Percentiles rank a stretch among this genome's conserved stretches.
phyloP scores from a whole-genome alignment of 805 yeast genomes.

The Yarrowia alimentaria region DNA sequence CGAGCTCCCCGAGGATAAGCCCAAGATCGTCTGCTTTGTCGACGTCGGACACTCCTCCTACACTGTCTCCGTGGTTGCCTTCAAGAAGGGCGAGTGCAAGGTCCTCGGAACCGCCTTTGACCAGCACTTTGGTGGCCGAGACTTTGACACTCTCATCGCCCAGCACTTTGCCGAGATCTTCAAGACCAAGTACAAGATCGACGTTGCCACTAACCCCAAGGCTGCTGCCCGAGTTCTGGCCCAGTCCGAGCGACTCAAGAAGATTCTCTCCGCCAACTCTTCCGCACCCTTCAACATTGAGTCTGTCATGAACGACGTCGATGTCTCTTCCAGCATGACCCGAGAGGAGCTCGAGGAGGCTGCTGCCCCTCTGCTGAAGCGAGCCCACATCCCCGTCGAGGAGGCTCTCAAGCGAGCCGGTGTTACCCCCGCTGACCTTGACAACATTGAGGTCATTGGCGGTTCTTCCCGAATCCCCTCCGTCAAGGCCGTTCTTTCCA shows the following conservation, averaged over 20 bases:
- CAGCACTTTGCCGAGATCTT: constrained; percentile 93
- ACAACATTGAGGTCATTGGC: constrained; percentile 93
- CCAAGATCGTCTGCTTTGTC: constrained; percentile 85
- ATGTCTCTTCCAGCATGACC: constrained; percentile 81
- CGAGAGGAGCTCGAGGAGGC: constrained; percentile 93
- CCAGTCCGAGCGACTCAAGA: constrained; percentile 91
- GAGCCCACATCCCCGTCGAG: constrained; percentile 75
- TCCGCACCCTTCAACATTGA: constrained; percentile 93
- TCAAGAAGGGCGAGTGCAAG: constrained; percentile 95
- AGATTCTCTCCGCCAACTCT: constrained; percentile 93
- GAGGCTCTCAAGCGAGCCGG: constrained; percentile 79
- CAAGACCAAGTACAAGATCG: constrained; percentile 88
- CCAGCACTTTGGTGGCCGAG: constrained; percentile 98
- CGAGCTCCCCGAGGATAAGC: constrained; percentile 91
- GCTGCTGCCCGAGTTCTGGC: constrained; percentile 90
- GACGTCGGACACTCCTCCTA: constrained; percentile 97
- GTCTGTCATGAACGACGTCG: constrained; percentile 96
- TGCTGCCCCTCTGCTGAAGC: constrained; percentile 74
- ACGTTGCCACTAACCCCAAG: constrained; percentile 86
- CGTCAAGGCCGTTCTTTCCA: constrained; percentile 75
- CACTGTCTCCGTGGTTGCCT: constrained; percentile 83
- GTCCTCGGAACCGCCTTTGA: constrained; percentile 88
- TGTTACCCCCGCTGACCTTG: constrained; percentile 68
- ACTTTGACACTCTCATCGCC: constrained; percentile 90
- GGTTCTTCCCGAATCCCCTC: constrained; percentile 98